Percentiles rank a stretch among this genome's conserved stretches.
Evolutionary conservation across 495 filamentous ascomycete genomes (phyloP).

Genomic region (Viridothelium virens): DNA sequence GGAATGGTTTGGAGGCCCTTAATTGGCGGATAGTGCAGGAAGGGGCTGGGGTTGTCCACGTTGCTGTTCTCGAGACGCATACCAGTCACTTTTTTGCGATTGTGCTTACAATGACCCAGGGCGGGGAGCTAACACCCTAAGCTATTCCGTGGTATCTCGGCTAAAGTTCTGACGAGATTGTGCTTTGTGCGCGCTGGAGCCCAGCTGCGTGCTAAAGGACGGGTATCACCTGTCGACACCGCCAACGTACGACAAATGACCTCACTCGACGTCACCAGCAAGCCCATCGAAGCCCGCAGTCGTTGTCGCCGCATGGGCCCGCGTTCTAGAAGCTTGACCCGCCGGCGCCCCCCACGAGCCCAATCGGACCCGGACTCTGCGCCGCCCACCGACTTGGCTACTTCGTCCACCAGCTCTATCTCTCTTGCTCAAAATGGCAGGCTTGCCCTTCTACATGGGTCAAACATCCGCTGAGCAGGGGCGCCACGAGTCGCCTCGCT

Average conservation of each 20-base stretch:
- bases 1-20: neutral
- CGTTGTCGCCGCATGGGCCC: neutral
- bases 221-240: neutral
- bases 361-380: neutral
- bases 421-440: too few species aligned
- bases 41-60: conserved; percentile 7
- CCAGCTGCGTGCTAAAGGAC: neutral
- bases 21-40: neutral
- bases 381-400: too few species aligned
- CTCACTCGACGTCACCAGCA: conserved; percentile 11
- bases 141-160: neutral
- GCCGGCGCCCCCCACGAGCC: neutral
- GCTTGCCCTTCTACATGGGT: too few species aligned
- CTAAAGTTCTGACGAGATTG: conserved; percentile 1
- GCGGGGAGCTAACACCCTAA: too few species aligned
- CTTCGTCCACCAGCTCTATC: too few species aligned
- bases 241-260: neutral
- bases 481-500: too few species aligned
- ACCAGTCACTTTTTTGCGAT: neutral
- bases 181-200: neutral
- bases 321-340: conserved; percentile 1
- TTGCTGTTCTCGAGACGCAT: conserved; percentile 7
- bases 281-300: neutral
- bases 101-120: neutral
- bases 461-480: too few species aligned